phyloP scores from a whole-genome alignment of 176 grass and related monocot species.

The Hordeum marinum region DNA sequence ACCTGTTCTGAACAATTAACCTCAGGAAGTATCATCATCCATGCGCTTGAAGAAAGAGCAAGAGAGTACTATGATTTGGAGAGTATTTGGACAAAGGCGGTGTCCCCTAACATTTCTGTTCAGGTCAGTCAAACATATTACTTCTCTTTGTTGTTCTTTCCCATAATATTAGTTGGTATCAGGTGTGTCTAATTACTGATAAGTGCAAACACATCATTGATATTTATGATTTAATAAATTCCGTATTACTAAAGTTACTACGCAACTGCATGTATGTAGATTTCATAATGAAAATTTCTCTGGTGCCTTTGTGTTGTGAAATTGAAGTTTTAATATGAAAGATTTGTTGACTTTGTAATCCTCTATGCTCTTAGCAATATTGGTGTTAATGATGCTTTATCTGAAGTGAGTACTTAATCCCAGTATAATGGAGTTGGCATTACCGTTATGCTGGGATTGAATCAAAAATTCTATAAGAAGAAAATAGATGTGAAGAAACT shows the following conservation, averaged over 20 bases:
- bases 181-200: neutral
- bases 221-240: neutral
- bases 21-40: conserved; percentile 82
- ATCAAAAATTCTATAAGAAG: neutral
- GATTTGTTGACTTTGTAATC: neutral
- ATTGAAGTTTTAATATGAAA: neutral
- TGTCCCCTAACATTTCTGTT: conserved; percentile 46
- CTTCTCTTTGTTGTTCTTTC: conserved; percentile 13
- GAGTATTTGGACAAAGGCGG: conserved; percentile 76
- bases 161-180: neutral
- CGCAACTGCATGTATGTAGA: neutral
- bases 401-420: neutral
- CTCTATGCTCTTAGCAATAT: neutral
- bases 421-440: neutral
- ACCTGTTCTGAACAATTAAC: neutral
- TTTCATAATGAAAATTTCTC: neutral
- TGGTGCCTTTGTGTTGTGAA: neutral
- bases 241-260: neutral
- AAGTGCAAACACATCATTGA: neutral
- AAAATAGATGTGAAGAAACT: neutral
- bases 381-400: neutral
- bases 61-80: conserved; percentile 96
- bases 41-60: conserved; percentile 93
- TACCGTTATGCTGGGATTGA: neutral
- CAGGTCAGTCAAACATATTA: conserved; percentile 36